phyloP scores from a whole-genome alignment of 176 grass and related monocot genomes.

The Luzula sylvatica region DNA sequence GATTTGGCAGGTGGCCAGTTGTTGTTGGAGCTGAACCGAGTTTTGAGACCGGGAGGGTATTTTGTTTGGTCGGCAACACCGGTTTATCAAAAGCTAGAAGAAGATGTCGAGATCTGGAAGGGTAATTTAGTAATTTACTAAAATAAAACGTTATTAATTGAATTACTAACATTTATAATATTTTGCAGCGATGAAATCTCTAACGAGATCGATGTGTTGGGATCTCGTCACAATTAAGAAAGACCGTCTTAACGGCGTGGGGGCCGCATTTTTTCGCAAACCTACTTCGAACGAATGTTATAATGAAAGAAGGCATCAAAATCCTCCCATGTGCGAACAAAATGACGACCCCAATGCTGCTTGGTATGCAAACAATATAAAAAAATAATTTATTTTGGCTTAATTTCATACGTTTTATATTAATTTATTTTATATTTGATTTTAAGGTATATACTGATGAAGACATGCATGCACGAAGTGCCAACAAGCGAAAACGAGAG shows the following conservation, averaged over 20 bases:
- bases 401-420: too few species aligned
- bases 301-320: conserved; percentile 35
- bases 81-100: conserved; percentile 87
- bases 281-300: conserved; percentile 77
- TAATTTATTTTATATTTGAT: too few species aligned
- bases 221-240: conserved; percentile 72
- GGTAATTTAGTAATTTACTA: conserved; percentile 12
- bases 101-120: conserved; percentile 85
- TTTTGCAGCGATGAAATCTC: conserved; percentile 48
- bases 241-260: conserved; percentile 66
- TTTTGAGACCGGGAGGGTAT: conserved; percentile 73
- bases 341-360: conserved; percentile 74
- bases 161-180: not conserved
- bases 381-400: too few species aligned
- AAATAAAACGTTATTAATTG: not conserved
- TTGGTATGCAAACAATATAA: conserved; percentile 23
- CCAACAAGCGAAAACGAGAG: conserved; percentile 32
- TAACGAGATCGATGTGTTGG: conserved; percentile 93
- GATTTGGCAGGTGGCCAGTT: conserved; percentile 46
- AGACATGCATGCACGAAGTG: conserved; percentile 75
- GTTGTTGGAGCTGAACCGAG: conserved; percentile 80
- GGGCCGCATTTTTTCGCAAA: conserved; percentile 76
- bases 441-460: conserved; percentile 78
- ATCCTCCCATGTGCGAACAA: conserved; percentile 79
- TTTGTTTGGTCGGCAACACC: conserved; percentile 98